phyloP scores from a whole-genome alignment of 208 protist genomes.

The Leishmania braziliensis region DNA sequence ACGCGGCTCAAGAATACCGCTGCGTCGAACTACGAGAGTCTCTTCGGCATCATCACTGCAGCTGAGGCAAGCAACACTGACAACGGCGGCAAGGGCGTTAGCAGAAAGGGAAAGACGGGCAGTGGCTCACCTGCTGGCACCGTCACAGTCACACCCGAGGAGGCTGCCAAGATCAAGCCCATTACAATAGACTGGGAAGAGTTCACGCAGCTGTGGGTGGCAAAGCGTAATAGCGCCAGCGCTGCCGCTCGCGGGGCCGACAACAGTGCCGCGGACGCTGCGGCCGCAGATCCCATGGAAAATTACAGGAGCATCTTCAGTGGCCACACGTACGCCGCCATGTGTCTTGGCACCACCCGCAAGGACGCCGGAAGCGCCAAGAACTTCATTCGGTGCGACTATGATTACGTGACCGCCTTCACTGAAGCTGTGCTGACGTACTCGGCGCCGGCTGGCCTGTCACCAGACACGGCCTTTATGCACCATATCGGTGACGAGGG shows the following conservation, averaged over 20 bases:
- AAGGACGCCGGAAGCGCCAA: slow-evolving; percentile 73
- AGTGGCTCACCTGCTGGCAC: background rate
- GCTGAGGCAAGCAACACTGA: background rate
- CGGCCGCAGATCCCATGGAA: background rate
- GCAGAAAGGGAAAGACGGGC: background rate
- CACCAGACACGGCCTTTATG: slow-evolving; percentile 13
- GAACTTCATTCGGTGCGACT: slow-evolving; percentile 70
- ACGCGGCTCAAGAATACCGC: slow-evolving; percentile 36
- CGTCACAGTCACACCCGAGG: slow-evolving; percentile 25
- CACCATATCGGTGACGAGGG: slow-evolving; percentile 36
- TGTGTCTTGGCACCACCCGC: slow-evolving; percentile 83
- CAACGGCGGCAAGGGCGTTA: background rate
- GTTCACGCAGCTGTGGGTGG: slow-evolving; percentile 45
- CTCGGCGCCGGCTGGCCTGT: slow-evolving; percentile 38
- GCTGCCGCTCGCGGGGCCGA: slow-evolving; percentile 4
- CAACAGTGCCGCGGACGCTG: background rate
- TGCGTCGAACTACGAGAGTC: slow-evolving; percentile 28
- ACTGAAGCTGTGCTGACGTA: slow-evolving; percentile 58
- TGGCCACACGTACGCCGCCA: slow-evolving; percentile 63
- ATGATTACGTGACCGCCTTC: slow-evolving; percentile 75
- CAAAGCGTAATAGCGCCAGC: slow-evolving; percentile 3
- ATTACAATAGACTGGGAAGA: slow-evolving; percentile 72
- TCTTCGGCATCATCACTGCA: slow-evolving; percentile 43
- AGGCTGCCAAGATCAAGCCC: slow-evolving; percentile 42
- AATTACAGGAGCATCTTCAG: slow-evolving; percentile 52